Conservation (phyloP, 176 grass and related monocot genomes). For the Carex kokanica region DNA sequence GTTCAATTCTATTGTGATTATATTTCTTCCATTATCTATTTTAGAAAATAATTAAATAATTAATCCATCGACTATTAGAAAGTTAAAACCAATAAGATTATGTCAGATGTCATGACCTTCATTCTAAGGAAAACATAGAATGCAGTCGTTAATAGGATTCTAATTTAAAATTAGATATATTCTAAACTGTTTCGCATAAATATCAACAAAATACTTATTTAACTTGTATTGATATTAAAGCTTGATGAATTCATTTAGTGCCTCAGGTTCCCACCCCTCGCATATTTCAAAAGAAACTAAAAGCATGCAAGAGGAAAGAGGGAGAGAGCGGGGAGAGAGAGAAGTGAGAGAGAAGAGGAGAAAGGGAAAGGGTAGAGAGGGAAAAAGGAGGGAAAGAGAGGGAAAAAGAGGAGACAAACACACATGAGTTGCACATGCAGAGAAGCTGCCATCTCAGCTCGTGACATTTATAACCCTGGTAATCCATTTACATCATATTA, state of each 20-base stretch:
- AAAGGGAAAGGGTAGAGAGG: constrained; percentile 31
- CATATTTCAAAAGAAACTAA: constrained; percentile 15
- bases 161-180: background rate
- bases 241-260: background rate
- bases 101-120: constrained; percentile 1
- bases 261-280: background rate
- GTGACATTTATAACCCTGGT: constrained; percentile 60
- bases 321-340: background rate
- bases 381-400: constrained; percentile 55
- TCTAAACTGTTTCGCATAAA: background rate
- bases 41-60: background rate
- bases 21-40: background rate
- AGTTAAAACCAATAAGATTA: constrained; percentile 11
- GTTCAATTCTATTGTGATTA: background rate
- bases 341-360: background rate
- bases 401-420: constrained; percentile 78
- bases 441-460: constrained; percentile 72
- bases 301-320: background rate
- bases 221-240: constrained; percentile 13
- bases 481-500: constrained; percentile 62
- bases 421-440: constrained; percentile 76
- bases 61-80: background rate
- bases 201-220: background rate
- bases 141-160: constrained; percentile 7
- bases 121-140: constrained; percentile 21